Conservation (phyloP, 371 early-diverging fungal genomes). For the Capniomyces stellatus region DNA sequence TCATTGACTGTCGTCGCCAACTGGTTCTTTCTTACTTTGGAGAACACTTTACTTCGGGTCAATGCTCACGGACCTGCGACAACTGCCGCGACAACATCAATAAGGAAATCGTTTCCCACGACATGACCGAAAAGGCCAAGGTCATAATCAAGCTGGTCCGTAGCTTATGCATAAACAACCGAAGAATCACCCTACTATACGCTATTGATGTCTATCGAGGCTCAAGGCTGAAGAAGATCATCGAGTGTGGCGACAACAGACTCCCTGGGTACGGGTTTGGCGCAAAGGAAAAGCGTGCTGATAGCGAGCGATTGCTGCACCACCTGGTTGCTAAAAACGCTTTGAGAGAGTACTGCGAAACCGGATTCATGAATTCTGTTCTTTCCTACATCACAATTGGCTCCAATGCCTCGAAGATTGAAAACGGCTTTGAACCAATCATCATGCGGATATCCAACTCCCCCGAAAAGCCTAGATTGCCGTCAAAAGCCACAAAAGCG, state of each 20-base stretch:
- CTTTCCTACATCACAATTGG: conserved; percentile 25
- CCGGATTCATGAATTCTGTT: conserved; percentile 27
- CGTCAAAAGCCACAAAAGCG: background rate
- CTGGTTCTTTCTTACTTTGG: conserved; percentile 92
- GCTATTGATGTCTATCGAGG: conserved; percentile 70
- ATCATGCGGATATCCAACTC: conserved; percentile 15
- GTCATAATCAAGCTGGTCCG: conserved; percentile 31
- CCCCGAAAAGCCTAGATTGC: conserved; percentile 3
- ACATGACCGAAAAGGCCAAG: conserved; percentile 38
- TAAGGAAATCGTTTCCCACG: conserved; percentile 9
- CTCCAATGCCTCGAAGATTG: conserved; percentile 20
- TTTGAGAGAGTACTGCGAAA: conserved; percentile 36
- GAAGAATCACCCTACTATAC: conserved; percentile 49
- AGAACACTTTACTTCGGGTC: conserved; percentile 51
- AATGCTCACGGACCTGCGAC: conserved; percentile 84
- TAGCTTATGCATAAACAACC: conserved; percentile 6
- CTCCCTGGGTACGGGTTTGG: conserved; percentile 45
- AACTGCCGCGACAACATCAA: conserved; percentile 47
- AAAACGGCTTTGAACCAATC: conserved; percentile 23
- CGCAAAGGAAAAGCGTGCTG: conserved; percentile 28
- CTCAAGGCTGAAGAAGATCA: conserved; percentile 33
- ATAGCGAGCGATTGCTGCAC: conserved; percentile 47
- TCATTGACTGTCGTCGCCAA: conserved; percentile 78
- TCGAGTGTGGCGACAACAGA: conserved; percentile 24
- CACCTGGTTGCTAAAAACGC: conserved; percentile 36